Percentiles rank a stretch among this genome's conserved stretches.
phyloP scores from a whole-genome alignment of 495 filamentous ascomycete genomes.

The Penicillium tannophilum region DNA sequence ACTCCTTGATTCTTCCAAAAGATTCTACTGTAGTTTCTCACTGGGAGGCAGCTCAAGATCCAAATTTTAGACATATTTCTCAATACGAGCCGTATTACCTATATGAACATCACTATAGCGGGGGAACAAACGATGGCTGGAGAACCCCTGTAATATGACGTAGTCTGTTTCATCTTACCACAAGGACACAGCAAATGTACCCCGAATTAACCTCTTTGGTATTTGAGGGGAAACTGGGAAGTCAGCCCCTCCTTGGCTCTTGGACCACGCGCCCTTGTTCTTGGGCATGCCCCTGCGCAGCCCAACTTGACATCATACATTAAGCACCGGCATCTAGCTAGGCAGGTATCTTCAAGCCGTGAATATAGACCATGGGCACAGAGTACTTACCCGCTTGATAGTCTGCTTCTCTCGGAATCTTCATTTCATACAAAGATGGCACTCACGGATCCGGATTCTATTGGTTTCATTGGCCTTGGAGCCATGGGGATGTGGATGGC shows the following conservation, averaged over 20 bases:
- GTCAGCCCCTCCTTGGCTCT: not conserved
- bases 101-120: too few species aligned
- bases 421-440: not conserved
- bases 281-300: not conserved
- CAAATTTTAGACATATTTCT: too few species aligned
- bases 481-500: constrained; percentile 53
- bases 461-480: constrained; percentile 53
- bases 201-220: not conserved
- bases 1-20: too few species aligned
- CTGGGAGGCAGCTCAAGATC: too few species aligned
- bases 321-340: too few species aligned
- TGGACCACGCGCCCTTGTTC: not conserved
- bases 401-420: not conserved
- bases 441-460: not conserved
- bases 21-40: too few species aligned
- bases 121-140: too few species aligned
- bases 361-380: not conserved
- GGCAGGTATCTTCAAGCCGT: too few species aligned
- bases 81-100: too few species aligned
- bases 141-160: not conserved
- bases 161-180: not conserved
- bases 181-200: not conserved
- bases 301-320: not conserved
- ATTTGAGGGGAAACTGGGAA: not conserved
- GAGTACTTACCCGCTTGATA: not conserved